These are phyloP conservation scores for Ceratobasidium sp. DNA, from an alignment of 1,284 basidiomycete genomes.

Conservation along the genomic window DNA sequence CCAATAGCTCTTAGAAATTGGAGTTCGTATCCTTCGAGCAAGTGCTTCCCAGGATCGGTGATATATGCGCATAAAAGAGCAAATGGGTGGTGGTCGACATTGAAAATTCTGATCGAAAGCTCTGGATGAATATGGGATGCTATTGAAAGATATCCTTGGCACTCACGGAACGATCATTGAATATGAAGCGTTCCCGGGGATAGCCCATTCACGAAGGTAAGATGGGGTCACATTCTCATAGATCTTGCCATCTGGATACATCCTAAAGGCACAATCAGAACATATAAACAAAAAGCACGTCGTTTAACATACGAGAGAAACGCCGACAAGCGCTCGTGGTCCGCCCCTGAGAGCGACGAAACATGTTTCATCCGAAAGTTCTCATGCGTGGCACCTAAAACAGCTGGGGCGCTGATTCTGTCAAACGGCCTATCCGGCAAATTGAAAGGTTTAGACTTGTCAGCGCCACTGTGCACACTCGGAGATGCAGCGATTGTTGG, in stretches of 20 bases:
- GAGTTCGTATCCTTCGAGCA: constrained; percentile 89
- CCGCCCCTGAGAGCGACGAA: constrained; percentile 65
- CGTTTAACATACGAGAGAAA: constrained; percentile 60
- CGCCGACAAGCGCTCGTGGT: constrained; percentile 73
- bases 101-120: constrained; percentile 93
- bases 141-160: no score
- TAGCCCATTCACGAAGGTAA: constrained; percentile 72
- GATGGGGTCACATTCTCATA: constrained; percentile 83
- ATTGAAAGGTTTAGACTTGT: constrained; percentile 11
- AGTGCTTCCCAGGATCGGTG: constrained; percentile 77
- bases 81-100: constrained; percentile 92
- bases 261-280: constrained; percentile 48
- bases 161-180: constrained; percentile 68
- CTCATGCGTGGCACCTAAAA: constrained; percentile 16
- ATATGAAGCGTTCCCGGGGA: constrained; percentile 83
- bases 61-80: constrained; percentile 91
- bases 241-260: constrained; percentile 82
- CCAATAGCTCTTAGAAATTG: constrained; percentile 92
- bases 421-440: constrained; percentile 5
- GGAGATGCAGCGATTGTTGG: constrained; percentile 44
- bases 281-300: no score
- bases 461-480: neutral
- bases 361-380: constrained; percentile 45
- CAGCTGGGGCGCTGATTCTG: constrained; percentile 10
- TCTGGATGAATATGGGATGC: no score